Evolutionary conservation across 192 early-diverging fungal species (phyloP).

Genomic region (Podila verticillata): DNA sequence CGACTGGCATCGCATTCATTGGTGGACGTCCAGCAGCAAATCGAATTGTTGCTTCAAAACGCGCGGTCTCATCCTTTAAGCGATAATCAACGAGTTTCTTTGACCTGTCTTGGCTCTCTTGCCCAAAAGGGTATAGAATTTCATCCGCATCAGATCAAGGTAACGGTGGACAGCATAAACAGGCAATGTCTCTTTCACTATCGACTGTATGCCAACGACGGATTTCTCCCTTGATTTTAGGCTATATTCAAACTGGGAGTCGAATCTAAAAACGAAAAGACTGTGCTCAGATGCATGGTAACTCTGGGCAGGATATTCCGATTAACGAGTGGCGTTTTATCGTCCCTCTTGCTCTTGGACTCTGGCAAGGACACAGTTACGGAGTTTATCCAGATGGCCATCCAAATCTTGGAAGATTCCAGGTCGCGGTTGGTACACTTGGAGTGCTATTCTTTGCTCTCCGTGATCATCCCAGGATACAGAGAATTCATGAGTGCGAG

Average conservation of each 20-base stretch:
- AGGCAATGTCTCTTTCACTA: too few species aligned
- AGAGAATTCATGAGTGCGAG: neutral
- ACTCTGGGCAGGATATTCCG: slow-evolving; percentile 35
- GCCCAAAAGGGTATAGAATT: slow-evolving; percentile 39
- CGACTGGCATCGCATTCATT: slow-evolving; percentile 47
- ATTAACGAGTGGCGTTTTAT: slow-evolving; percentile 18
- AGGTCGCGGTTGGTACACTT: slow-evolving; percentile 8
- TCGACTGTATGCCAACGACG: too few species aligned
- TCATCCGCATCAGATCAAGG: slow-evolving; percentile 33
- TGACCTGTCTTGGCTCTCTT: slow-evolving; percentile 27
- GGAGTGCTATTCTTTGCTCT: slow-evolving; percentile 21
- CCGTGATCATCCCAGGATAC: slow-evolving; percentile 18
- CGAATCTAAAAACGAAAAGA: slow-evolving; percentile 25
- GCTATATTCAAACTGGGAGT: slow-evolving; percentile 25
- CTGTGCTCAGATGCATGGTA: slow-evolving; percentile 15
- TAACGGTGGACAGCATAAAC: neutral
- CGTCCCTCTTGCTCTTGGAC: slow-evolving; percentile 2
- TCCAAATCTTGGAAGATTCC: slow-evolving; percentile 17
- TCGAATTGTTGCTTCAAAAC: slow-evolving; percentile 28
- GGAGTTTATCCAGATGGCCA: slow-evolving; percentile 13
- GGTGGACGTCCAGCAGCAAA: slow-evolving; percentile 53
- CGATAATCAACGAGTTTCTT: slow-evolving; percentile 39
- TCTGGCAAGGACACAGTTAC: slow-evolving; percentile 9
- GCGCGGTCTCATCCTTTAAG: slow-evolving; percentile 6
- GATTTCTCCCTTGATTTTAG: neutral